Conservation (phyloP, 176 grass and related monocot genomes). For the Eremochloa ophiuroides region DNA sequence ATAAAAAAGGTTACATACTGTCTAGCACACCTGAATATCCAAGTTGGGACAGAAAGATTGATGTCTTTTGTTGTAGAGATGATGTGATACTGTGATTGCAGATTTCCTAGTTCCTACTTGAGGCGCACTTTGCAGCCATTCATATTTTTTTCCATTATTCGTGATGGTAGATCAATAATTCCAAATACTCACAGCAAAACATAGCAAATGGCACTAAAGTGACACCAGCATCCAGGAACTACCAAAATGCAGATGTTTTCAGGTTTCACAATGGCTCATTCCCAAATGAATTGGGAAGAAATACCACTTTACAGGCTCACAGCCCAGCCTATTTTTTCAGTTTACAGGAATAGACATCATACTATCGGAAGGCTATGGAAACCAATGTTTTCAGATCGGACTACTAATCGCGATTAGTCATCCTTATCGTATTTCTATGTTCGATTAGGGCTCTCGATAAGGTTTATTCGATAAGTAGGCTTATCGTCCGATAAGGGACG, state of each 20-base stretch:
- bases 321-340: neutral
- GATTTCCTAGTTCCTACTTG: neutral
- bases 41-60: neutral
- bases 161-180: neutral
- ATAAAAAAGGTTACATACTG: neutral
- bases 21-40: neutral
- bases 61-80: slow-evolving; percentile 1
- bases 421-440: too few species aligned
- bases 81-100: neutral
- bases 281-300: neutral
- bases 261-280: neutral
- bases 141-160: neutral
- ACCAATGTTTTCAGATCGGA: too few species aligned
- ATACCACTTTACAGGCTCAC: neutral
- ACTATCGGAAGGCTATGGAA: neutral
- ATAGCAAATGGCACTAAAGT: neutral
- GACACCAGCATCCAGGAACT: neutral
- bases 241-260: neutral
- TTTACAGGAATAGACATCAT: slow-evolving; percentile 19
- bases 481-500: too few species aligned
- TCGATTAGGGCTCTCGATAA: too few species aligned
- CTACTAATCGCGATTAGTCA: too few species aligned
- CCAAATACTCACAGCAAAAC: neutral
- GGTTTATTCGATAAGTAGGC: too few species aligned
- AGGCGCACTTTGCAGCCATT: neutral